These are phyloP conservation scores for Chlorociboria aeruginascens DNA, from an alignment of 495 filamentous ascomycete species.

Conservation along the genomic window DNA sequence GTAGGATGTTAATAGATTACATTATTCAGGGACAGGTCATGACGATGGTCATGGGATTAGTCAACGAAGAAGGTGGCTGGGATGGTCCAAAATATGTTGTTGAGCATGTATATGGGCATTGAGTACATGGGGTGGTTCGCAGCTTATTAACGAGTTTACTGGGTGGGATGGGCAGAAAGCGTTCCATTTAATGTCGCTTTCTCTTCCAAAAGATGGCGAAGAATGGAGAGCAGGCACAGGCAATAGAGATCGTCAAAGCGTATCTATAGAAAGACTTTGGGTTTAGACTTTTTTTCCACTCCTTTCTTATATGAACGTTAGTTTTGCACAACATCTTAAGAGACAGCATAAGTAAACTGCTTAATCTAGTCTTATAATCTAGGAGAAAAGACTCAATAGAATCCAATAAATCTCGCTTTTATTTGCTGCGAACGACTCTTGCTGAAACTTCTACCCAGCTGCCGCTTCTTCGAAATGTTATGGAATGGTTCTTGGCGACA, in stretches of 20 bases:
- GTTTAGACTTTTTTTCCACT: too few species aligned
- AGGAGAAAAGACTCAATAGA: too few species aligned
- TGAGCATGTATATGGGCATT: conserved; percentile 34
- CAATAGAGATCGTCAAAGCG: conserved; percentile 36
- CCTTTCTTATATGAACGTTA: neutral
- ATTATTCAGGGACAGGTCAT: conserved; percentile 40
- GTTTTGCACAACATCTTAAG: conserved; percentile 4
- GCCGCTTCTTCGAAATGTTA: too few species aligned
- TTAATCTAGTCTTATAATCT: too few species aligned
- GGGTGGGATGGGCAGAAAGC: conserved; percentile 34
- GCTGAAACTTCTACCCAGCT: too few species aligned
- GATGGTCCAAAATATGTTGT: conserved; percentile 38
- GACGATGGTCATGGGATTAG: conserved; percentile 35
- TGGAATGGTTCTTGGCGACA: too few species aligned
- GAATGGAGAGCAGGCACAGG: conserved; percentile 34
- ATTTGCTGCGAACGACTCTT: too few species aligned
- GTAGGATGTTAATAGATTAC: conserved; percentile 36
- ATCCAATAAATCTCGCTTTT: too few species aligned
- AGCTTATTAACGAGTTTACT: conserved; percentile 39
- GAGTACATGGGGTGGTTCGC: conserved; percentile 37
- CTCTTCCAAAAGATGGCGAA: conserved; percentile 30
- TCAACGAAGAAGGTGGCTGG: conserved; percentile 39
- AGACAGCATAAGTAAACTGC: conserved; percentile 2
- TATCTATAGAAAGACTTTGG: conserved; percentile 35
- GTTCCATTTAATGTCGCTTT: conserved; percentile 38